Base-by-base conservation (phyloP, 176 grass and related monocot species). In the Hordeum vulgare region DNA sequence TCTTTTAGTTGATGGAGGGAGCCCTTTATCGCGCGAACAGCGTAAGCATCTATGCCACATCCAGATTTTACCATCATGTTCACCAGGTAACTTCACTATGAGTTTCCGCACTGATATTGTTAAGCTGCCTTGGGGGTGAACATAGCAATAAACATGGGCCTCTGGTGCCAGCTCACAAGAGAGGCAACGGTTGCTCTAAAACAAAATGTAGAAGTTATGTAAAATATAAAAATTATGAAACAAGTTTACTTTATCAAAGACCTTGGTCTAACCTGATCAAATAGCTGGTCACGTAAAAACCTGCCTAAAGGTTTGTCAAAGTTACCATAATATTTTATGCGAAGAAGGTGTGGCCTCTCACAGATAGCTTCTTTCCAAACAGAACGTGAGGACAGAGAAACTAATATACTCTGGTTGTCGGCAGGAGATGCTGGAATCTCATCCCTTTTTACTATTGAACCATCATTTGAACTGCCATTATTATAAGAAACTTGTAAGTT, bases 21-120 rank as follows among this genome's bases (percentile, higher is more conserved):
- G 80, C 28, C 68, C 90, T 68, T 96, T 80, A 82, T 91, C 49
- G 35, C 88, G 93, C 71, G 91, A 87, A 71, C 96, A 99, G 9
- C 88, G 86, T 79, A 96, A 81, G 83, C 96, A 99, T 81, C 93
- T 91, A 83, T 99, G 96, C 96, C 96, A 99, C 96, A 96, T 99
- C 96, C 96, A 96, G 78, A 99, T 96, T 88, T 91, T 92, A 69
- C 91, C 91, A 85, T 99, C 93, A 39, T 78, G 88, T 72, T 90
- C 85, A 82, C 96, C 96, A 73, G 87, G 85, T 74, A 98, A 88
- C 80, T 80, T 84, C 6, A 79, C 81, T 60, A 37, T 27, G 87
- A 94, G 93, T 78, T 92, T 99, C 75, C 91, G 89, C 36, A 96
- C 91, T 75, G 96, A 99, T 88, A 99, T 99, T 44, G 91, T 94